A percentile compares a stretch with the other conserved stretches of the same genome.
Conservation (phyloP, 768 basidiomycete species). For the Sarcodon sp. region DNA sequence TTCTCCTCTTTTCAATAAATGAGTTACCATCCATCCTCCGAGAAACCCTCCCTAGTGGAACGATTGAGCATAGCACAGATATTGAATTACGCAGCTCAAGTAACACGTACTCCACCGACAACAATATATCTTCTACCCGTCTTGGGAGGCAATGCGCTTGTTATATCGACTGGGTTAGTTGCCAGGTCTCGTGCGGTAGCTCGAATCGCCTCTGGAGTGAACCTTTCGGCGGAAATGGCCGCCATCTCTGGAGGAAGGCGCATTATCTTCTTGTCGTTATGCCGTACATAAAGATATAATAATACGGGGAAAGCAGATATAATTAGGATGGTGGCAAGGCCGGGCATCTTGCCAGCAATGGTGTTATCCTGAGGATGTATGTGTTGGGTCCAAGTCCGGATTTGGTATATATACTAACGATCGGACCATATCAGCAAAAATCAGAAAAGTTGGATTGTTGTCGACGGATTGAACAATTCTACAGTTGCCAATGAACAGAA, state of each 20-base stretch:
- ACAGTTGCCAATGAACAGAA: too few species aligned
- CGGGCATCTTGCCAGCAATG: too few species aligned
- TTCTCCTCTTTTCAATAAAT: conserved; percentile 60
- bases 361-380: too few species aligned
- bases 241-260: conserved; percentile 27
- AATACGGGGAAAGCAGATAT: conserved; percentile 6
- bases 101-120: conserved; percentile 50
- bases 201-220: conserved; percentile 37
- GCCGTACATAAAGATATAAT: conserved; percentile 25
- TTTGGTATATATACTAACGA: too few species aligned
- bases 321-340: too few species aligned
- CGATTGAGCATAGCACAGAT: not conserved
- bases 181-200: conserved; percentile 23
- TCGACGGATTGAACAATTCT: too few species aligned
- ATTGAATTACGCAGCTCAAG: not conserved
- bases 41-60: conserved; percentile 51
- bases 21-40: conserved; percentile 66
- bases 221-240: conserved; percentile 16
- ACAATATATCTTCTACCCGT: conserved; percentile 70
- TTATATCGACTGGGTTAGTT: conserved; percentile 18
- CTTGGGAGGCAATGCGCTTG: conserved; percentile 42
- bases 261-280: conserved; percentile 45
- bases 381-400: too few species aligned
- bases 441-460: too few species aligned
- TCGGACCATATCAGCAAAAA: too few species aligned